Evolutionary conservation across 176 grass and related monocot species (phyloP).

Genomic region (Canna indica): DNA sequence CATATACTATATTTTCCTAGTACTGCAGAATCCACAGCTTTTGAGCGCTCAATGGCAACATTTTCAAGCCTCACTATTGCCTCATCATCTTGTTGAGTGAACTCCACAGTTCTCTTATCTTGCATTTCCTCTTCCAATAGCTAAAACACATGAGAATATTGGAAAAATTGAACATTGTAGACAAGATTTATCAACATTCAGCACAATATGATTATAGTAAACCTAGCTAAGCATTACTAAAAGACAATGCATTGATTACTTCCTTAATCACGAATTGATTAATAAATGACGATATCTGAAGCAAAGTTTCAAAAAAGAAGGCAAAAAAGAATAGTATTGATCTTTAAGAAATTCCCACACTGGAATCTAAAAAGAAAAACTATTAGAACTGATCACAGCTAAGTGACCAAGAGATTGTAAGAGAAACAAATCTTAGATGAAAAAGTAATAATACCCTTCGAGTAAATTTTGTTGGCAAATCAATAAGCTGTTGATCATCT

Average conservation of each 20-base stretch:
- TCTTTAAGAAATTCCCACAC: neutral
- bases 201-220: slow-evolving; percentile 2
- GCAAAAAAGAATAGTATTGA: neutral
- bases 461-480: slow-evolving; percentile 5
- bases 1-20: slow-evolving; percentile 56
- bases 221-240: neutral
- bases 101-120: slow-evolving; percentile 21
- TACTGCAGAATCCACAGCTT: slow-evolving; percentile 59
- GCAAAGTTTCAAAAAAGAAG: slow-evolving; percentile 5
- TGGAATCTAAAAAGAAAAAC: neutral
- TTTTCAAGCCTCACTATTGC: slow-evolving; percentile 53
- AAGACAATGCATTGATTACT: neutral
- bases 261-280: neutral
- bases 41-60: slow-evolving; percentile 36
- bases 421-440: neutral
- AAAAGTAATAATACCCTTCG: slow-evolving; percentile 26
- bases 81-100: slow-evolving; percentile 41
- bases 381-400: neutral
- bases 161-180: neutral
- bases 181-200: neutral
- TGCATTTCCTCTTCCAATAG: slow-evolving; percentile 27
- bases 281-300: neutral
- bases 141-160: slow-evolving; percentile 25
- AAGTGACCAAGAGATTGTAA: neutral
- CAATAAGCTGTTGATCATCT: slow-evolving; percentile 18